Percentiles rank a stretch among this genome's conserved stretches.
Evolutionary conservation across 371 early-diverging fungal species (phyloP).

Genomic region (Mucor indicus): DNA sequence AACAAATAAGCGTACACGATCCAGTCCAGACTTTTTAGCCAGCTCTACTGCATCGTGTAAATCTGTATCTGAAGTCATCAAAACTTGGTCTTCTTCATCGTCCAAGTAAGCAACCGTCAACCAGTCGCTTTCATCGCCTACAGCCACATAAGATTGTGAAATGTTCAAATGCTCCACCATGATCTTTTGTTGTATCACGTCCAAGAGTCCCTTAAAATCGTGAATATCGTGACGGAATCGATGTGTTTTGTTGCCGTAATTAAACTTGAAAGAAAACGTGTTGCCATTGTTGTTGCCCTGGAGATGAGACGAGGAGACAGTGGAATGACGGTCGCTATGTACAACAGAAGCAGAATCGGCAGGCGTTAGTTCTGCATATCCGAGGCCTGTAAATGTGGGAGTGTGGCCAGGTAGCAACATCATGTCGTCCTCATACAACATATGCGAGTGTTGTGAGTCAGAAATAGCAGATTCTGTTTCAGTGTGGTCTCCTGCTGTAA

Average conservation of each 20-base stretch:
- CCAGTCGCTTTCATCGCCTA: constrained; percentile 30
- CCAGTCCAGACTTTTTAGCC: constrained; percentile 66
- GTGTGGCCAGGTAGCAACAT: constrained; percentile 29
- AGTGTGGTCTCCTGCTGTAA: constrained; percentile 40
- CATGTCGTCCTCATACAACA: too few species aligned
- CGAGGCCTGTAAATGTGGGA: constrained; percentile 19
- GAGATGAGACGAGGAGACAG: constrained; percentile 24
- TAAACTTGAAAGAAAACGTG: constrained; percentile 77
- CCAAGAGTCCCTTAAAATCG: constrained; percentile 49
- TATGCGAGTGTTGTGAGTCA: too few species aligned
- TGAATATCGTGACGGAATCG: constrained; percentile 62
- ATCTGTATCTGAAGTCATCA: constrained; percentile 73
- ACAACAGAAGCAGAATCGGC: constrained; percentile 28
- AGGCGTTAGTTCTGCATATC: constrained; percentile 36
- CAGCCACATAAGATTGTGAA: constrained; percentile 24
- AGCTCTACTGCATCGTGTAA: constrained; percentile 76
- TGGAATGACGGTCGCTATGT: constrained; percentile 20
- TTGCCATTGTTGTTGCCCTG: too few species aligned
- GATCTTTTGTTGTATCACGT: constrained; percentile 42
- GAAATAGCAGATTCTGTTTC: constrained; percentile 50
- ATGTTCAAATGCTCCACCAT: constrained; percentile 25
- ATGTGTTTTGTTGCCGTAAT: constrained; percentile 62
- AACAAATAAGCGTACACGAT: constrained; percentile 69
- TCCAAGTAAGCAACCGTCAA: constrained; percentile 78
- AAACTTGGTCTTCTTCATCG: constrained; percentile 83